Base-by-base conservation (phyloP, 495 filamentous ascomycete genomes). In the Podospora pseudocomata region DNA sequence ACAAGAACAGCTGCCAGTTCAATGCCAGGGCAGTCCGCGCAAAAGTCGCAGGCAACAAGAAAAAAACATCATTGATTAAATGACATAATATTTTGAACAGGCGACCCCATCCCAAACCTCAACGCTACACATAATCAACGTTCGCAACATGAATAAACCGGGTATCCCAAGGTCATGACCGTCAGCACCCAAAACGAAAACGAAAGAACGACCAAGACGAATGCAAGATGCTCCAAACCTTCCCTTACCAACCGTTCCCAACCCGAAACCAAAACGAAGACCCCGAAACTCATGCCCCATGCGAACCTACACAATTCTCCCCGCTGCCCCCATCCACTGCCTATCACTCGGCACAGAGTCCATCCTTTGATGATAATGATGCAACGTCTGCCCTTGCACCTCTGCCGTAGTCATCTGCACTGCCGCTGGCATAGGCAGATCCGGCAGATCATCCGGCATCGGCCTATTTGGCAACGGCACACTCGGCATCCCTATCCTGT, bases 131-230 rank as follows among this genome's bases (percentile, higher is more conserved):
- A 6, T 56, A 56, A 4, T 5, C 54, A 56, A 56, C 30, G 7
- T 4, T 5, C 4, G 30, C 30, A 32, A 57, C 19, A 60, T 27
- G 20, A 62, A 57, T 63, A 23, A 63, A 60, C 60, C 19, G 67
- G 67, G 67, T 68, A 68, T 68, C 16, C 62, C 27, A 28, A 65
- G 67, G 60, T 68, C 65, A 54, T 39, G 67, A 65, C 67, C 44
- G 67, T 59, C 20, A 60, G 58, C 30, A 19, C 55, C 55, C 55
- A 58, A 58, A 58, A 58, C 20, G 0, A 58, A 58, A 58, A 58
- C 0, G 18, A 58, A 58, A 26, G 5, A 26, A 58, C 55, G 23
- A 5, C 23, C n/a, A 58, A 58, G 55, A 20, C n/a, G 3, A 20
- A 58, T 49, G 39, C 39, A 58, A 58, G n/a, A 19, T 11, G 55